Conservation (phyloP, 2,329 filamentous ascomycete species). For the Falciphora oryzae region DNA sequence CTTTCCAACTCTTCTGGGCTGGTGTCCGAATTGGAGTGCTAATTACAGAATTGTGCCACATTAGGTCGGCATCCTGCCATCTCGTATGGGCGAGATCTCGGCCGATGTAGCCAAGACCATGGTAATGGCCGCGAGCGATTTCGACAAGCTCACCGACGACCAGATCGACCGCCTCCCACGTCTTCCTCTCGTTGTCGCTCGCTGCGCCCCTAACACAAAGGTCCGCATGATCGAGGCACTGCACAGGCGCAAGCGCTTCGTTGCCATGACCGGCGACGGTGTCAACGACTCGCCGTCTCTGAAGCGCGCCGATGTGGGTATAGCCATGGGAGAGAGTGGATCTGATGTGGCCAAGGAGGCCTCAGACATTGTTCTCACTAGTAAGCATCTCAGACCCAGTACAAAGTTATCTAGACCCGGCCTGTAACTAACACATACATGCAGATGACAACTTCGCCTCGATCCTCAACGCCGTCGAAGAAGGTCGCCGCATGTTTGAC, state of each 20-base stretch:
- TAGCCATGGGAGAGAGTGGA: conserved; percentile 56
- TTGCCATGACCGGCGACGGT: conserved; percentile 67
- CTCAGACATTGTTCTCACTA: conserved; percentile 59
- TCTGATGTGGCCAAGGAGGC: conserved; percentile 60
- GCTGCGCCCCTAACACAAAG: conserved; percentile 57
- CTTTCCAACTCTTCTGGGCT: no score
- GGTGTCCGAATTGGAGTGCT: background rate
- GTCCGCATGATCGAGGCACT: conserved; percentile 65
- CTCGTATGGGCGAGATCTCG: conserved; percentile 35
- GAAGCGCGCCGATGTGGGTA: conserved; percentile 59
- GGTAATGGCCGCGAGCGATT: conserved; percentile 53
- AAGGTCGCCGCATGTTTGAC: conserved; percentile 53
- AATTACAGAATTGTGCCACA: background rate
- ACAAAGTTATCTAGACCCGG: background rate
- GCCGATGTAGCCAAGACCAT: conserved; percentile 44
- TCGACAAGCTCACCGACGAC: conserved; percentile 50
- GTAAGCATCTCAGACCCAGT: background rate
- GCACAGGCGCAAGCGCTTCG: conserved; percentile 53
- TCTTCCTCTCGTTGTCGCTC: conserved; percentile 54
- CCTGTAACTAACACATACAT: background rate
- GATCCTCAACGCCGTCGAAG: conserved; percentile 9
- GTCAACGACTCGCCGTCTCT: conserved; percentile 63
- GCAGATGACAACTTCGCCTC: conserved; percentile 60
- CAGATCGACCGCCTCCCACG: conserved; percentile 52
- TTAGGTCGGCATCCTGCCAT: conserved; percentile 6